Base-by-base conservation (phyloP, 108 stramenopile species). In the Pseudonitzschia pungens region DNA sequence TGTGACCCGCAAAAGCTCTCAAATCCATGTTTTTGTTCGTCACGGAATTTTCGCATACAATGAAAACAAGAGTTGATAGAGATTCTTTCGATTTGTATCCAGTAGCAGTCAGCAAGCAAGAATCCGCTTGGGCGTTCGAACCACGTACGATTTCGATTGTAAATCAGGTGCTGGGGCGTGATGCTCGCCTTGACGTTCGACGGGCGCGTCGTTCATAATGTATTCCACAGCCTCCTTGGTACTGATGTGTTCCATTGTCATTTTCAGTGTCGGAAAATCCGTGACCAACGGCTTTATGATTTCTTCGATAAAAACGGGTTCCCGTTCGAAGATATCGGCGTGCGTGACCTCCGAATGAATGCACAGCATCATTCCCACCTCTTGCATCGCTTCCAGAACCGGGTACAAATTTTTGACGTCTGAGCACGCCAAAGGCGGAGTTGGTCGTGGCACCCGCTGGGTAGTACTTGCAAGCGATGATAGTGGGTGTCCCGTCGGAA, bases 401-500 rank as follows among this genome's bases (percentile, higher is more conserved):
- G 96, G 91, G 74, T 88, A 88, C 4, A 88, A 69, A 32, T 90
- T 92, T 66, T 88, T 85, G 8, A 98, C 77, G 68, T 98, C 88
- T 10, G 95, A 96, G 15, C n/a, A 99, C 99, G 11, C 99, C 99
- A 16, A 82, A 87, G 69, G 95, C 96, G 4, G 91, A 93, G 75
- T 99, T 99, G 59, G 99, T 99, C 0, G 99, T 99, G 7, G 99
- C 99, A 36, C 99, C 99, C 20, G 98, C 98, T 6, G 99, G 99
- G 80, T 99, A 99, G 60, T 96, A 96, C 79, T 99, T 99, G 79
- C 90, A 93, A 0, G 92, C 98, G 22, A 85, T 75, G 28, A 99
- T 85, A 9, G 90, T 89, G 20, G 70, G 78, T 43, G 79, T 84
- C 12, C 78, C 78, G 31, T 79, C 78, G 20, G 73, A 72, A 43